These are phyloP conservation scores for Tetracladium setigerum DNA, from an alignment of 495 filamentous ascomycete genomes.

Conservation along the genomic window DNA sequence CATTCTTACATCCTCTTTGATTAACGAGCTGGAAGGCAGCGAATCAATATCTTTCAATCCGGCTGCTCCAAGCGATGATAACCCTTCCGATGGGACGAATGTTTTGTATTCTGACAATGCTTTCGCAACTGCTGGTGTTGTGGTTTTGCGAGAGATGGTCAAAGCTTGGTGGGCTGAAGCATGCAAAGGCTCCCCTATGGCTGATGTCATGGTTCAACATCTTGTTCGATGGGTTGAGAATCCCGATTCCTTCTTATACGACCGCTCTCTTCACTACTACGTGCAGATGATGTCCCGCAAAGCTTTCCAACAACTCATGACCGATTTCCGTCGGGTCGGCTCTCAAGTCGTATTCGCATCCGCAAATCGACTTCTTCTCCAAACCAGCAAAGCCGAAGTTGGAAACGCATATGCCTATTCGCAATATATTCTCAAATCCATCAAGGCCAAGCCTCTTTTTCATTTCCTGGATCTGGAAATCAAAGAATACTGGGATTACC, in stretches of 20 bases:
- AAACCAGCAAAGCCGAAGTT: conserved; percentile 94
- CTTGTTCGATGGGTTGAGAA: conserved; percentile 95
- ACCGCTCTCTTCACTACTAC: conserved; percentile 93
- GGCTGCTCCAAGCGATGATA: conserved; percentile 56
- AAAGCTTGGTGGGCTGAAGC: conserved; percentile 97
- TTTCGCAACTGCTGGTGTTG: conserved; percentile 83
- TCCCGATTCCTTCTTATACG: conserved; percentile 87
- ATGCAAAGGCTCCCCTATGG: conserved; percentile 84
- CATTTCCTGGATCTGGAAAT: conserved; percentile 97
- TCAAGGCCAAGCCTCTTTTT: conserved; percentile 90
- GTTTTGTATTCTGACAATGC: conserved; percentile 82
- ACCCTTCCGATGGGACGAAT: conserved; percentile 48
- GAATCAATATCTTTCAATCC: conserved; percentile 76
- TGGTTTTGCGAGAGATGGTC: conserved; percentile 94
- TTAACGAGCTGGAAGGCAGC: conserved; percentile 91
- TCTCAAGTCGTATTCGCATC: conserved; percentile 91
- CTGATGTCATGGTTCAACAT: conserved; percentile 96
- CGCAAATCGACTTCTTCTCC: conserved; percentile 79
- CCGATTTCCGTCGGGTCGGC: conserved; percentile 90
- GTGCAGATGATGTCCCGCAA: conserved; percentile 97
- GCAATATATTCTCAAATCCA: conserved; percentile 94
- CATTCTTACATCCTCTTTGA: conserved; percentile 91
- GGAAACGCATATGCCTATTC: conserved; percentile 96
- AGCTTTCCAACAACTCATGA: conserved; percentile 93
- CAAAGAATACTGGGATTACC: conserved; percentile 98